Conservation (phyloP, 2,329 filamentous ascomycete genomes). For the Kalmusia sp. region DNA sequence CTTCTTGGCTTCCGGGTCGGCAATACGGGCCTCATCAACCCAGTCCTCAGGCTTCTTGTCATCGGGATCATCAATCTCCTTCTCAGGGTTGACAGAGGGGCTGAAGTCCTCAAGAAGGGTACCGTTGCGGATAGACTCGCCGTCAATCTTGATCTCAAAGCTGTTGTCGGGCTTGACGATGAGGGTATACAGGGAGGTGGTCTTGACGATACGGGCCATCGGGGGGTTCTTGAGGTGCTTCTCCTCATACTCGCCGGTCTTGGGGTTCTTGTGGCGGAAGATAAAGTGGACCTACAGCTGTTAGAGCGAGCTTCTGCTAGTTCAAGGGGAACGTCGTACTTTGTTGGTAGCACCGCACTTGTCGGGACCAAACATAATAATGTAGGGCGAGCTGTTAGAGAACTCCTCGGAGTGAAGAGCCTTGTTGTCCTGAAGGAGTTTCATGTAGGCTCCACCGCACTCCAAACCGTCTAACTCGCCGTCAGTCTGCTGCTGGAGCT, state of each 20-base stretch:
- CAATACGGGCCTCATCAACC: constrained; percentile 91
- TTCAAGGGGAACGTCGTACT: constrained; percentile 57
- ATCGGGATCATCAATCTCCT: constrained; percentile 93
- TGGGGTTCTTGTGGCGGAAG: constrained; percentile 99
- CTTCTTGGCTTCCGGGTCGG: constrained; percentile 93
- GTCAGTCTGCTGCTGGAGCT: constrained; percentile 32
- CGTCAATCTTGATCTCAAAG: constrained; percentile 90
- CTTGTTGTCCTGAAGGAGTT: constrained; percentile 97
- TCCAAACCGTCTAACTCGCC: constrained; percentile 78
- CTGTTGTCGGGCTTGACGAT: constrained; percentile 97
- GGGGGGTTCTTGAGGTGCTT: constrained; percentile 92
- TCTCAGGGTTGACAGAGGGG: constrained; percentile 89
- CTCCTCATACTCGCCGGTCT: constrained; percentile 99
- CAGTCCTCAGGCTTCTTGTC: constrained; percentile 95
- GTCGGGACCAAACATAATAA: constrained; percentile 99
- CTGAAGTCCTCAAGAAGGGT: constrained; percentile 92
- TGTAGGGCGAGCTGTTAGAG: constrained; percentile 94
- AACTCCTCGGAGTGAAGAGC: constrained; percentile 97
- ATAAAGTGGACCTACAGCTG: constrained; percentile 77
- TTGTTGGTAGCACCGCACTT: constrained; percentile 99
- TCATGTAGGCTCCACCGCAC: constrained; percentile 98
- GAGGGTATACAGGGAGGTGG: constrained; percentile 92
- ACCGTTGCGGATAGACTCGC: constrained; percentile 85
- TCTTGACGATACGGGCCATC: constrained; percentile 87
- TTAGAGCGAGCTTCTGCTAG: constrained; percentile 25